Evolutionary conservation across 495 filamentous ascomycete species (phyloP).

Genomic region (Chlorociboria aeruginascens): DNA sequence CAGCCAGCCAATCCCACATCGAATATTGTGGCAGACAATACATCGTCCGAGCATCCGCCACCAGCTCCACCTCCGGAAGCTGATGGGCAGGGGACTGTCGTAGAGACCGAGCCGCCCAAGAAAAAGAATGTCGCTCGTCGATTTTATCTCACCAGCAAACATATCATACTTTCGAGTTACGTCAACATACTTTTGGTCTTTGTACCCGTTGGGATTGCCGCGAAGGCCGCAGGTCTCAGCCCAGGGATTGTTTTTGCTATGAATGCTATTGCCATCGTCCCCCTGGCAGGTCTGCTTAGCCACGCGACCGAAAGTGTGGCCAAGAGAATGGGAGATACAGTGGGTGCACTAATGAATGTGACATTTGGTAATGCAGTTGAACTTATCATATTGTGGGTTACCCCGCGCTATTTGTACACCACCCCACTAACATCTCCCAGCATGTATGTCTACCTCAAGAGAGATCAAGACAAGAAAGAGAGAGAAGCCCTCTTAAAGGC

Average conservation of each 20-base stretch:
- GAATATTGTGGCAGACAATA: conserved; percentile 24
- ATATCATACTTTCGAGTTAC: conserved; percentile 54
- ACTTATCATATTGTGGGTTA: conserved; percentile 65
- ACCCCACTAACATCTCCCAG: conserved; percentile 20
- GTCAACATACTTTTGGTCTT: conserved; percentile 66
- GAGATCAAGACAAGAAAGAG: conserved; percentile 28
- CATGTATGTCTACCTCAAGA: conserved; percentile 29
- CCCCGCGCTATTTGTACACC: background rate
- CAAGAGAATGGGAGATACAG: conserved; percentile 61
- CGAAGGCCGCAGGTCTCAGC: conserved; percentile 33
- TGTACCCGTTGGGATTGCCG: conserved; percentile 66
- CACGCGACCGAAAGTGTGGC: conserved; percentile 79
- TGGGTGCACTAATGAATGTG: conserved; percentile 74
- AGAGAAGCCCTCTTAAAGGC: conserved; percentile 27
- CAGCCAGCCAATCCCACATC: conserved; percentile 18
- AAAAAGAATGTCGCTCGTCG: conserved; percentile 33
- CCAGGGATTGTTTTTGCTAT: conserved; percentile 50
- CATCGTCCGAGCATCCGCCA: conserved; percentile 23
- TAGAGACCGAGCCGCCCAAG: conserved; percentile 22
- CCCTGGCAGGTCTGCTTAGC: conserved; percentile 65
- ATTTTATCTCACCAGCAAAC: conserved; percentile 38
- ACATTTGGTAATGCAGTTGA: conserved; percentile 87
- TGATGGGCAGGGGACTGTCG: conserved; percentile 45
- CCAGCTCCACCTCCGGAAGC: conserved; percentile 39
- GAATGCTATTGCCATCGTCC: conserved; percentile 76